Conservation (phyloP, 495 filamentous ascomycete species). For the Friedmanniomyces endolithicus region DNA sequence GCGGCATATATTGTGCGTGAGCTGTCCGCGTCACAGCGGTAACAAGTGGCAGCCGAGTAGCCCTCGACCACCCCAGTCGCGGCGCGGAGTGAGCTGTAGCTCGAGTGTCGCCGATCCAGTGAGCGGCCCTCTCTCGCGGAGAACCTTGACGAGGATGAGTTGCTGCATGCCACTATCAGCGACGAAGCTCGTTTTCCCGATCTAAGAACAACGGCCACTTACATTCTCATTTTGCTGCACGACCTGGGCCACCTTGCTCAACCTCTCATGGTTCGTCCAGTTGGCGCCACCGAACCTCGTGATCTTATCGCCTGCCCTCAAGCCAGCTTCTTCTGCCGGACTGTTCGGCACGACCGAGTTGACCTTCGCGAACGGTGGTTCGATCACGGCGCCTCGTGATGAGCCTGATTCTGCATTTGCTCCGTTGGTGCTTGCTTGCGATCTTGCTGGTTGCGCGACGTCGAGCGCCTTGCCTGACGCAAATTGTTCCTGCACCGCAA, state of each 20-base stretch:
- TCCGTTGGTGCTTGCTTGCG: slow-evolving; percentile 7
- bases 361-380: slow-evolving; percentile 76
- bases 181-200: not conserved
- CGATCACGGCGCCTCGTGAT: slow-evolving; percentile 29
- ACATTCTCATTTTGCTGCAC: slow-evolving; percentile 86
- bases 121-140: slow-evolving; percentile 4
- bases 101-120: not conserved
- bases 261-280: slow-evolving; percentile 69
- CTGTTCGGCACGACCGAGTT: slow-evolving; percentile 68
- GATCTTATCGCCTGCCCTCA: slow-evolving; percentile 73
- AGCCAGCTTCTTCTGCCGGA: slow-evolving; percentile 71
- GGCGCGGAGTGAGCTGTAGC: slow-evolving; percentile 15
- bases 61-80: slow-evolving; percentile 21
- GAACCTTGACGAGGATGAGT: slow-evolving; percentile 14
- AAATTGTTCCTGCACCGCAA: slow-evolving; percentile 68
- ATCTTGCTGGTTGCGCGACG: not conserved
- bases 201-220: slow-evolving; percentile 30
- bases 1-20: no score
- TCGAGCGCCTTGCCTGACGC: slow-evolving; percentile 27
- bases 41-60: slow-evolving; percentile 20
- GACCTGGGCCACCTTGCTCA: slow-evolving; percentile 70
- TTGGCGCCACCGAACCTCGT: slow-evolving; percentile 72
- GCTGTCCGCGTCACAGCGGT: slow-evolving; percentile 5
- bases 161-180: slow-evolving; percentile 10
- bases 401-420: not conserved